Conservation (phyloP, 257 asterid species). For the Solanum dulcamara region DNA sequence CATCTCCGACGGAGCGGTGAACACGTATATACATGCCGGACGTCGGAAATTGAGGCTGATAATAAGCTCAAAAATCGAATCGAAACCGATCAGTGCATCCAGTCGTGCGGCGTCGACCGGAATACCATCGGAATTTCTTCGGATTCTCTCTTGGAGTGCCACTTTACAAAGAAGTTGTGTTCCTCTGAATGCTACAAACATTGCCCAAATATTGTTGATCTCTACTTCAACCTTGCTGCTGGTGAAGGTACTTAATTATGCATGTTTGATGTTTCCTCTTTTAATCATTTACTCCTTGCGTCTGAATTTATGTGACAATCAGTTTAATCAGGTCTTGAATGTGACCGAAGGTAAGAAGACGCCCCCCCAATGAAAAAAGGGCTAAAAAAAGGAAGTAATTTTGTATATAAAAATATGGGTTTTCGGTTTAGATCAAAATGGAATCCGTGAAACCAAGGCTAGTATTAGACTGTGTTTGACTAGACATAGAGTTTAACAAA, state of each 20-base stretch:
- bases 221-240: conserved; percentile 78
- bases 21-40: conserved; percentile 36
- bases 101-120: conserved; percentile 54
- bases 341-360: no score
- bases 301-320: neutral
- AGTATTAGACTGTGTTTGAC: no score
- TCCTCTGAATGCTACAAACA: conserved; percentile 42
- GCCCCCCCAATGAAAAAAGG: no score
- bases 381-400: no score
- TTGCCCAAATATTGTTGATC: conserved; percentile 70
- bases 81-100: conserved; percentile 54
- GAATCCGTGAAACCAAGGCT: no score
- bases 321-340: no score
- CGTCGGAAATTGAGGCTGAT: conserved; percentile 59
- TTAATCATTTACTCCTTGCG: accelerated
- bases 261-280: no score
- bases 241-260: conserved; percentile 54
- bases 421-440: no score
- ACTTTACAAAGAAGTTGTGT: conserved; percentile 46
- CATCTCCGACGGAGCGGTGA: conserved; percentile 29
- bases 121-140: conserved; percentile 70
- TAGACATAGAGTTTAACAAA: no score
- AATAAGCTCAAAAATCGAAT: conserved; percentile 23
- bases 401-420: no score
- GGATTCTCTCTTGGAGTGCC: conserved; percentile 49